Evolutionary conservation across 306 rosid genomes (phyloP).

Genomic region (Vicia villosa): DNA sequence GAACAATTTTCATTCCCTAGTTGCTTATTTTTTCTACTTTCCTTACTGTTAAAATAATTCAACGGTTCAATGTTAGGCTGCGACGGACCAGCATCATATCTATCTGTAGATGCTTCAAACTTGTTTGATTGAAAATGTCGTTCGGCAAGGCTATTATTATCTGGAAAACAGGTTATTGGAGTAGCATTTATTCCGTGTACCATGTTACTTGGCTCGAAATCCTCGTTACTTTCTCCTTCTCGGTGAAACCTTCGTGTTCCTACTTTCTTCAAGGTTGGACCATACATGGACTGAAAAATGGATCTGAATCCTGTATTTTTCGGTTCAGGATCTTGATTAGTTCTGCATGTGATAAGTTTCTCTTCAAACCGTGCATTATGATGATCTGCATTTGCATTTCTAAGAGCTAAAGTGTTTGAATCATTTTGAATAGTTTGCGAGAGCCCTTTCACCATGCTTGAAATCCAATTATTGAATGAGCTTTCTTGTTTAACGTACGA

Average conservation of each 20-base stretch:
- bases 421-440: slow-evolving; percentile 52
- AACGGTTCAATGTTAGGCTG: slow-evolving; percentile 45
- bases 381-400: slow-evolving; percentile 45
- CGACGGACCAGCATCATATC: slow-evolving; percentile 42
- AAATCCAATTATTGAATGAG: slow-evolving; percentile 93
- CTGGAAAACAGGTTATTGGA: slow-evolving; percentile 54
- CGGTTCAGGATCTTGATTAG: slow-evolving; percentile 39
- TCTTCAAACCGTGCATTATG: slow-evolving; percentile 37
- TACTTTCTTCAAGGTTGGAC: slow-evolving; percentile 44
- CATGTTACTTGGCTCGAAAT: slow-evolving; percentile 44
- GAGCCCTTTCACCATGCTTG: slow-evolving; percentile 75
- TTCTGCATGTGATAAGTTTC: slow-evolving; percentile 42
- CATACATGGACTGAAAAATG: slow-evolving; percentile 70
- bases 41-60: slow-evolving; percentile 43
- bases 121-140: slow-evolving; percentile 37
- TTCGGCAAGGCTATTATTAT: slow-evolving; percentile 33
- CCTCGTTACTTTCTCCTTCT: slow-evolving; percentile 45
- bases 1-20: slow-evolving; percentile 41
- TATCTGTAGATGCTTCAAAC: slow-evolving; percentile 39
- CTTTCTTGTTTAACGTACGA: slow-evolving; percentile 59
- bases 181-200: slow-evolving; percentile 49
- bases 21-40: slow-evolving; percentile 40
- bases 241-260: slow-evolving; percentile 42
- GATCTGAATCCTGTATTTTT: slow-evolving; percentile 70
- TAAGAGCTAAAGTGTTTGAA: slow-evolving; percentile 50